A percentile compares a stretch with the other conserved stretches of the same genome.
Evolutionary conservation across 768 basidiomycete species (phyloP).

Genomic region (Psilocybe tampanensis): DNA sequence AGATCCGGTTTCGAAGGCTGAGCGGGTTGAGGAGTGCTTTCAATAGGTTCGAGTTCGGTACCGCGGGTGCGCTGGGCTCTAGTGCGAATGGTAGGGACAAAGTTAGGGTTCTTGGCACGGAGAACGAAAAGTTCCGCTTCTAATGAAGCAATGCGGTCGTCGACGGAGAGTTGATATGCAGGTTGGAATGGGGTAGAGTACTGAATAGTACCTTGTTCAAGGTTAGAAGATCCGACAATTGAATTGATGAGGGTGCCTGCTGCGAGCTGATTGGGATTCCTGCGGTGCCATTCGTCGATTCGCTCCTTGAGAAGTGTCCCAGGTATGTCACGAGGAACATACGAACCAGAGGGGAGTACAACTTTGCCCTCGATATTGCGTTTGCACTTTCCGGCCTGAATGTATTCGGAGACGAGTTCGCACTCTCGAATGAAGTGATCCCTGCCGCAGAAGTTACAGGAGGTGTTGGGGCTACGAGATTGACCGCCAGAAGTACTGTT

Average conservation of each 20-base stretch:
- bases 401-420: conserved; percentile 18
- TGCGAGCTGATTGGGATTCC: conserved; percentile 16
- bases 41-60: not conserved
- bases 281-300: conserved; percentile 20
- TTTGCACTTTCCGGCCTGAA: conserved; percentile 19
- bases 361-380: too few species aligned
- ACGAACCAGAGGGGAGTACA: conserved; percentile 23
- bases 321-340: conserved; percentile 17
- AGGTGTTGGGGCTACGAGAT: not conserved
- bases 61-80: not conserved
- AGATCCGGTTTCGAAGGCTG: not conserved
- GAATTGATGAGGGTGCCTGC: not conserved
- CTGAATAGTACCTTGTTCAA: not conserved
- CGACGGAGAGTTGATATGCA: not conserved
- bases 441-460: conserved; percentile 24
- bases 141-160: conserved; percentile 9
- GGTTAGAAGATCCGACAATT: not conserved
- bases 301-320: conserved; percentile 11
- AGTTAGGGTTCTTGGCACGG: not conserved
- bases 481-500: not conserved
- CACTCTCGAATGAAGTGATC: conserved; percentile 27
- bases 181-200: not conserved
- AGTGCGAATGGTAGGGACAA: conserved; percentile 10
- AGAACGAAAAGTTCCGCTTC: conserved; percentile 16
- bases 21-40: not conserved